Evolutionary conservation across 1,139 yeast species (phyloP).

Genomic region (Yamadazyma diospyri): DNA sequence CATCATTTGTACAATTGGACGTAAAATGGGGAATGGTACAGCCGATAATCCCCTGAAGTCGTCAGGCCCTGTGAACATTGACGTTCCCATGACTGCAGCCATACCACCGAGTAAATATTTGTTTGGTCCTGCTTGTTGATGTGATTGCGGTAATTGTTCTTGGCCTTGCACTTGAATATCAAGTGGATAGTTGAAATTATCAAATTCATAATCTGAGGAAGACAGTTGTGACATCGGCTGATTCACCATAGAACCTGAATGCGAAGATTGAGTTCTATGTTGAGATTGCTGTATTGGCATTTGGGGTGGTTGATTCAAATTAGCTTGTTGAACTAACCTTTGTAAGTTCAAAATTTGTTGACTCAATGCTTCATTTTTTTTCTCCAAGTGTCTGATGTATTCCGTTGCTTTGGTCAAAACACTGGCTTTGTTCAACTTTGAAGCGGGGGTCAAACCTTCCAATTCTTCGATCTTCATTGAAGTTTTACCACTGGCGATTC

Average conservation of each 20-base stretch:
- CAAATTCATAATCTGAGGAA: slow-evolving; percentile 3
- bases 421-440: slow-evolving; percentile 83
- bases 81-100: slow-evolving; percentile 52
- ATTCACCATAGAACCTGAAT: not conserved
- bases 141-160: slow-evolving; percentile 9
- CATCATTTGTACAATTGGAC: slow-evolving; percentile 19
- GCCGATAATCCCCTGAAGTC: slow-evolving; percentile 41
- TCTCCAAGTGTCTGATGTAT: slow-evolving; percentile 79
- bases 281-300: slow-evolving; percentile 2
- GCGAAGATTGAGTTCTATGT: not conserved
- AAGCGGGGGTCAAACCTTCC: slow-evolving; percentile 87
- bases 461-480: slow-evolving; percentile 48
- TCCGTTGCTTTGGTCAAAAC: slow-evolving; percentile 88
- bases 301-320: slow-evolving; percentile 13
- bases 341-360: slow-evolving; percentile 54
- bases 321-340: slow-evolving; percentile 31
- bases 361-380: slow-evolving; percentile 55
- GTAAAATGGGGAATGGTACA: slow-evolving; percentile 22
- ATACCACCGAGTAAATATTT: slow-evolving; percentile 52
- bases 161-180: slow-evolving; percentile 3
- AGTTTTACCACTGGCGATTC: slow-evolving; percentile 43
- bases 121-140: slow-evolving; percentile 15
- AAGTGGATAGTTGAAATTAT: slow-evolving; percentile 2
- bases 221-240: slow-evolving; percentile 5
- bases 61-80: slow-evolving; percentile 32